Base-by-base conservation (phyloP, 2,329 filamentous ascomycete species). In the Calonectria pseudoturangicola region DNA sequence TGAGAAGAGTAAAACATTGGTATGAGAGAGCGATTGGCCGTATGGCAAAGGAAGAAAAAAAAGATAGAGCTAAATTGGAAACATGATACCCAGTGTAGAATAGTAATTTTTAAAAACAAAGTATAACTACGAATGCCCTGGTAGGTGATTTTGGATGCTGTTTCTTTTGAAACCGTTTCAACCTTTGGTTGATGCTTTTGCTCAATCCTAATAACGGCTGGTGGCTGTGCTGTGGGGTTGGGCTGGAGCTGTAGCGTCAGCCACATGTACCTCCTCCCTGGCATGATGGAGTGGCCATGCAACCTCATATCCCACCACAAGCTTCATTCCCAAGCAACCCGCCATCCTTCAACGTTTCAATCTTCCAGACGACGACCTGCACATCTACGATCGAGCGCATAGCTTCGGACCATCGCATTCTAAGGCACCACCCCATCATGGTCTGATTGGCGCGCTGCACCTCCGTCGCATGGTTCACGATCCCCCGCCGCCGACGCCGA, bases 361-460 rank as follows among this genome's bases (percentile, higher is more conserved):
- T 28, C 51, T 15, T 54, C 30, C 18, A 54, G 33, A 72, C 33
- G 33, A 56, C 51, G 13, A 39, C 43, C 41, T 6, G n/a, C n/a
- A 9, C 21, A 39, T 30, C 36, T 41, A 33, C 51, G 21, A 56
- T 21, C 18, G 43, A 41, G 60, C 10, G 30, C 66, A 25, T 54
- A 28, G n/a, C 33, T 50, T 43, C 62, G 28, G 54, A 47, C 28
- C 18, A 41, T 48, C 41, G 56, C 15, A 68, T 16, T 27, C 2
- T 25, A 47, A 56, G 21, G 28, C 54, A 28, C 48, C 72, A 50
- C 50, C 68, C 43, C 76, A 79, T 64, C 77, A 81, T 81, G 79
- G 72, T 81, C 73, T 81, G 72, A 81, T 75, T 76, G 77, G 71
- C 74, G 74, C 41, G 58, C 68, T 60, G 63, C 64, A 66, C 54